Conservation (phyloP, 192 early-diverging fungal genomes). For the Dissophora globulifera region DNA sequence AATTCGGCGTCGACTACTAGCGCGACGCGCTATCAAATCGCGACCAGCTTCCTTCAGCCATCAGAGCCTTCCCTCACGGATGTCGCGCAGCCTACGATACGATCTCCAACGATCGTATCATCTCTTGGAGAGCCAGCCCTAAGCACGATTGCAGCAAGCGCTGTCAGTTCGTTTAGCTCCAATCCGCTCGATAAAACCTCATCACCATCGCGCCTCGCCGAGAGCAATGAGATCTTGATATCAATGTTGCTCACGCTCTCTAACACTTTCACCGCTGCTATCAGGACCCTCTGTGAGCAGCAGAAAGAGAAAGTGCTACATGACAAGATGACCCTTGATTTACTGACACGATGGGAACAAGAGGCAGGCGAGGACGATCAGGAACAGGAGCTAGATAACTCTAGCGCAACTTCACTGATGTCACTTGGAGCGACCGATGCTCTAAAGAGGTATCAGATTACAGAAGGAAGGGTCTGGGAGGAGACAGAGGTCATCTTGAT, state of each 20-base stretch:
- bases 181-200: background rate
- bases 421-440: constrained; percentile 43
- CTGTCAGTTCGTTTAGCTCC: background rate
- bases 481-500: constrained; percentile 40
- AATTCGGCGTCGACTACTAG: constrained; percentile 41
- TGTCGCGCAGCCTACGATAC: constrained; percentile 22
- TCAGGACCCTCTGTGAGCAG: constrained; percentile 39
- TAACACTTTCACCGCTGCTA: constrained; percentile 20
- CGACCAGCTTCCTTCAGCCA: constrained; percentile 45
- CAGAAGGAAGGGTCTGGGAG: constrained; percentile 33
- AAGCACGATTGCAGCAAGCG: constrained; percentile 17
- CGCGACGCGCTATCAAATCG: constrained; percentile 45
- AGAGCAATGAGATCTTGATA: constrained; percentile 36
- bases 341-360: constrained; percentile 44
- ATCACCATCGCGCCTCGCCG: background rate
- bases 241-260: constrained; percentile 24
- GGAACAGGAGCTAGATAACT: background rate
- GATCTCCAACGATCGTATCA: constrained; percentile 8
- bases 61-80: constrained; percentile 31
- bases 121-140: constrained; percentile 35
- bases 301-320: constrained; percentile 50
- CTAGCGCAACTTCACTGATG: constrained; percentile 34
- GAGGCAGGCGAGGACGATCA: constrained; percentile 22
- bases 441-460: constrained; percentile 41
- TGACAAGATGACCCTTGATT: constrained; percentile 37